These are phyloP conservation scores for Coniochaeta hoffmannii DNA, from an alignment of 2,329 filamentous ascomycete species.

Conservation along the genomic window DNA sequence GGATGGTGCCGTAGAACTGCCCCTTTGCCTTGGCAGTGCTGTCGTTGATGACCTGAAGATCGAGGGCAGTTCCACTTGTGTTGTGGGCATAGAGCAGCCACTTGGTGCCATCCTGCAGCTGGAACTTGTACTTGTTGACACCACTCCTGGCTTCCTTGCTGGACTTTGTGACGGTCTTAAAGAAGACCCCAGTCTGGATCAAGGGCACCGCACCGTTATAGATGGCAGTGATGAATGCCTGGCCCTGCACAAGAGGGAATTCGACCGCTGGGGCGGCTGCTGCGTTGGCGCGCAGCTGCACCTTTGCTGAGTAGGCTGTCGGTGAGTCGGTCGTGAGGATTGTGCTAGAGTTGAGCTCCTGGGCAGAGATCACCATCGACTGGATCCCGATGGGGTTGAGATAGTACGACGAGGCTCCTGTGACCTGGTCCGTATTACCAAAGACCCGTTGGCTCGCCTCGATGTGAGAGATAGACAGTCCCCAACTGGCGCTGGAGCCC, in stretches of 20 bases:
- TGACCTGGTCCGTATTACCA: slow-evolving; percentile 47
- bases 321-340: slow-evolving; percentile 44
- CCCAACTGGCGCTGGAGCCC: slow-evolving; percentile 61
- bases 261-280: slow-evolving; percentile 54
- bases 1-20: slow-evolving; percentile 70
- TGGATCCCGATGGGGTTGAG: slow-evolving; percentile 77
- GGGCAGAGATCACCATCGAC: slow-evolving; percentile 71
- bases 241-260: slow-evolving; percentile 82
- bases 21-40: slow-evolving; percentile 55
- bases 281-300: slow-evolving; percentile 54
- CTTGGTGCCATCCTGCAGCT: slow-evolving; percentile 61
- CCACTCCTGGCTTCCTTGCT: slow-evolving; percentile 50
- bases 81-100: slow-evolving; percentile 78
- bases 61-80: slow-evolving; percentile 50
- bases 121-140: slow-evolving; percentile 68
- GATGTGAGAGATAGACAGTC: slow-evolving; percentile 69
- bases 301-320: slow-evolving; percentile 55
- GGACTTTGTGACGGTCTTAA: slow-evolving; percentile 56
- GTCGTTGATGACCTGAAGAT: slow-evolving; percentile 62
- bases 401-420: slow-evolving; percentile 62
- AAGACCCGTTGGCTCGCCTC: slow-evolving; percentile 61
- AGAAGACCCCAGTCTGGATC: slow-evolving; percentile 69
- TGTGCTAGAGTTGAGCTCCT: slow-evolving; percentile 59
- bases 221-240: slow-evolving; percentile 74
- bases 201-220: slow-evolving; percentile 65